Base-by-base conservation (phyloP, 2,329 filamentous ascomycete species). In the Penicillium sp. region DNA sequence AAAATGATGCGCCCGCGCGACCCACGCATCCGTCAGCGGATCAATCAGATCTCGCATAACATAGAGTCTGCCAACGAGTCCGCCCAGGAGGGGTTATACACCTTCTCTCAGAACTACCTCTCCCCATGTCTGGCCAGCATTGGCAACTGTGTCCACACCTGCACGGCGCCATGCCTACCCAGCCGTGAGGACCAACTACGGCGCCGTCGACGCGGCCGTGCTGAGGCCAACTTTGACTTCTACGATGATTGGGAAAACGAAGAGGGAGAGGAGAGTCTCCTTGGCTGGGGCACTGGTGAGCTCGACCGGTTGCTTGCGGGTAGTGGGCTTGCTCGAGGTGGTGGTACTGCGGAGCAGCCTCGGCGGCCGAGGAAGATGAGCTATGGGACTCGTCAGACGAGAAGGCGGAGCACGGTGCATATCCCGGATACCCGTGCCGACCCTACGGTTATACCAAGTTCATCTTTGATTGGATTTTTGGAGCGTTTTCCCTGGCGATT, bases 171-270 rank as follows among this genome's bases (percentile, higher is more conserved):
- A 13, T 86, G 92, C 65, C 74, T 81, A 38, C 90, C 91, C 58
- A 88, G 87, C 72, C 86, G 87, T 58, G 90, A 93, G 69, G 91
- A 94, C 73, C 88, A 91, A 61, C 81, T 88, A 53, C 88, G 91
- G 33, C 87, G 91, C 60, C 83, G 89, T 64, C 88, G 92, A 70
- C 86, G 90, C 38, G 79, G 78, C 19, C 79, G 83, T 56, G 91
- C 93, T 30, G 93, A 97, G 78, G 87, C 91, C 71, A 93, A 87
- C 72, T 98, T 98, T 75, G 94, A 97, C 77, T 98, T 98, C 76
- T 98, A 98, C 80, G 94, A 97, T 78, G 94, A 97, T 78, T 98
- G 94, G 94, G 92, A 97, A 64, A 83, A 85, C 50, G 84, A 87
- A 58, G 85, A 88, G 60, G 72, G 69, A 33, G 84, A 86, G 55